Evolutionary conservation across 257 asterid genomes (phyloP).

Genomic region (Solanum sejunctum): DNA sequence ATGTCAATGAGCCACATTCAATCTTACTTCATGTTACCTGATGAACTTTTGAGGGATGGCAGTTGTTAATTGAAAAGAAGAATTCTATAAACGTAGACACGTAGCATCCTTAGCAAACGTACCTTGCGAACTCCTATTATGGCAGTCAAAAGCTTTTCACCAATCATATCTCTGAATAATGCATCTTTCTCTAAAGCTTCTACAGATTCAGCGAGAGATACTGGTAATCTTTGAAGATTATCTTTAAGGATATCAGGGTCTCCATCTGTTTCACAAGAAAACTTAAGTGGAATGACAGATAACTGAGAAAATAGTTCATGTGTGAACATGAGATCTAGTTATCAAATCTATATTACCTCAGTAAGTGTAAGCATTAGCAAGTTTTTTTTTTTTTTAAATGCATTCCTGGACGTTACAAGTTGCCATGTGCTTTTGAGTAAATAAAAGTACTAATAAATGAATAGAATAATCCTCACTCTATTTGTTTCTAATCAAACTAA

Average conservation of each 20-base stretch:
- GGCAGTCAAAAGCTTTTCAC: constrained; percentile 70
- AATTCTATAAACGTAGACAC: background rate
- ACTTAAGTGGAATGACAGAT: background rate
- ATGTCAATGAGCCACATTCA: background rate
- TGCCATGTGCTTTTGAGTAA: background rate
- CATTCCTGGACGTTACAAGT: background rate
- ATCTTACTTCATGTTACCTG: background rate
- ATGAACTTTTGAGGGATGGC: background rate
- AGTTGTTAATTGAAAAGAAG: background rate
- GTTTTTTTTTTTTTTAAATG: background rate
- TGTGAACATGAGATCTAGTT: background rate
- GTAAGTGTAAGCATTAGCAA: background rate
- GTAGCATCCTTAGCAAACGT: background rate
- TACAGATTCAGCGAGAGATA: constrained; percentile 65
- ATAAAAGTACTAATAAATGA: background rate
- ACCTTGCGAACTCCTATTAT: constrained; percentile 79
- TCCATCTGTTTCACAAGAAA: constrained; percentile 38
- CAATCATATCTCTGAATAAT: constrained; percentile 45
- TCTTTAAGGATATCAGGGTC: constrained; percentile 66
- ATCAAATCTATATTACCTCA: background rate
- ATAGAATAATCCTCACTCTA: background rate
- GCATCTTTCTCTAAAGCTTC: constrained; percentile 67
- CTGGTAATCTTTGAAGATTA: constrained; percentile 58
- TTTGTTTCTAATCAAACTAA: background rate
- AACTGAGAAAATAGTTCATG: background rate